phyloP scores from a whole-genome alignment of 1,284 basidiomycete genomes.

The Caloboletus inedulis region DNA sequence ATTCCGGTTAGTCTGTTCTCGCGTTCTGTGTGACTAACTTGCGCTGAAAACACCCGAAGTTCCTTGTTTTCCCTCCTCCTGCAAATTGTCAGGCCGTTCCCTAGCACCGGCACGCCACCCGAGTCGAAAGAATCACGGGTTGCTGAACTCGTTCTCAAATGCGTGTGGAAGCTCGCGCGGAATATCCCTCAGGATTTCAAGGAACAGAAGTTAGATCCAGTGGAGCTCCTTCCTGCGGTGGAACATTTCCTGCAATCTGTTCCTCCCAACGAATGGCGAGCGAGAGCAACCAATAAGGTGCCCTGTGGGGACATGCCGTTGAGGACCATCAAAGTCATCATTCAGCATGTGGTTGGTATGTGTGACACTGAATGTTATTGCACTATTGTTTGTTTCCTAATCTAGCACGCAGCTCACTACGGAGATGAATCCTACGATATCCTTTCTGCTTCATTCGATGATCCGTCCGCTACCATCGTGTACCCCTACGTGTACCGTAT shows the following conservation, averaged over 20 bases:
- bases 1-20: slow-evolving; percentile 66
- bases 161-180: slow-evolving; percentile 96
- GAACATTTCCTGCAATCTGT: slow-evolving; percentile 94
- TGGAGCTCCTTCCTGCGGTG: slow-evolving; percentile 89
- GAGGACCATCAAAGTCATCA: slow-evolving; percentile 95
- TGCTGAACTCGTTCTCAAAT: slow-evolving; percentile 95
- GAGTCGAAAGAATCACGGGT: slow-evolving; percentile 86
- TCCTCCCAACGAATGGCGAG: slow-evolving; percentile 94
- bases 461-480: slow-evolving; percentile 79
- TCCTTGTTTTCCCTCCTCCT: slow-evolving; percentile 82
- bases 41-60: slow-evolving; percentile 35
- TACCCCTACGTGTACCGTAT: slow-evolving; percentile 86
- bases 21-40: slow-evolving; percentile 1
- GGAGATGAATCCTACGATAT: slow-evolving; percentile 79
- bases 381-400: slow-evolving; percentile 14
- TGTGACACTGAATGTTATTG: slow-evolving; percentile 19
- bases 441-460: slow-evolving; percentile 73
- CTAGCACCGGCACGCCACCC: slow-evolving; percentile 57
- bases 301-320: slow-evolving; percentile 97
- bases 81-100: slow-evolving; percentile 87
- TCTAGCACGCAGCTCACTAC: slow-evolving; percentile 61
- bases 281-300: slow-evolving; percentile 83
- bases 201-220: slow-evolving; percentile 78
- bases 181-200: slow-evolving; percentile 90
- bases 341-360: slow-evolving; percentile 92